Evolutionary conservation across 768 basidiomycete genomes (phyloP), one percentile per base, ranked within the genome.

Genomic region (Calocera viscosa): DNA sequence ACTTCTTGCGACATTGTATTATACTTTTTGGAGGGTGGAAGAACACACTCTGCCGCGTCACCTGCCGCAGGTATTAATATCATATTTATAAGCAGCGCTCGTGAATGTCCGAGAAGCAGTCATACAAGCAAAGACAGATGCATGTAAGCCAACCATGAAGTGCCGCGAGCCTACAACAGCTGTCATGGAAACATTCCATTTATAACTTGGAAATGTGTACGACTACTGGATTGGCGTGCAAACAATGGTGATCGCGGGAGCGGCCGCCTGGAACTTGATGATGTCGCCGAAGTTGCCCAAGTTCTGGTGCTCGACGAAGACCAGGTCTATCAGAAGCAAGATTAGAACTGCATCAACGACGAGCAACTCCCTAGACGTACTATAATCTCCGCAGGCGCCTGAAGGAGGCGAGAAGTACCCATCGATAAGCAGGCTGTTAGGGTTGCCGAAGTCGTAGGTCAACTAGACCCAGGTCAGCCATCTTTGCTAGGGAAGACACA

Each of bases 211-310:
- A n/a, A n/a, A n/a, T n/a, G n/a, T n/a, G n/a, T n/a, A n/a, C n/a
- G n/a, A n/a, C 53, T 60, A 32, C 26, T 60, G 43, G 24, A 47
- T 32, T 28, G 53, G 53, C 2, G 10, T 2, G 22, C 53, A 60
- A 30, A 60, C 53, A 26, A 60, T 14, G 5, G 53, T 60, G 19
- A 60, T 60, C 14, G 53, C 24, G 14, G 53, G 53, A 32, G 53
- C 53, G 30, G 53, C 53, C 2, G 53, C 53, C 53, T 19, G 14
- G 30, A 60, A 60, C 30, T 60, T 60, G 53, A 60, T 60, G 53
- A 60, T 60, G 26, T 26, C 30, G 26, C 53, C 53, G 53, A 60
- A 60, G 30, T 60, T 60, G 8, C 53, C 53, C 53, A 28, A 11
- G 30, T 60, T 60, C 53, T 60, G 53, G 26, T 60, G 53, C 26